Evolutionary conservation across 1,284 basidiomycete genomes (phyloP).

Genomic region (Apiotrichum veenhuisii): DNA sequence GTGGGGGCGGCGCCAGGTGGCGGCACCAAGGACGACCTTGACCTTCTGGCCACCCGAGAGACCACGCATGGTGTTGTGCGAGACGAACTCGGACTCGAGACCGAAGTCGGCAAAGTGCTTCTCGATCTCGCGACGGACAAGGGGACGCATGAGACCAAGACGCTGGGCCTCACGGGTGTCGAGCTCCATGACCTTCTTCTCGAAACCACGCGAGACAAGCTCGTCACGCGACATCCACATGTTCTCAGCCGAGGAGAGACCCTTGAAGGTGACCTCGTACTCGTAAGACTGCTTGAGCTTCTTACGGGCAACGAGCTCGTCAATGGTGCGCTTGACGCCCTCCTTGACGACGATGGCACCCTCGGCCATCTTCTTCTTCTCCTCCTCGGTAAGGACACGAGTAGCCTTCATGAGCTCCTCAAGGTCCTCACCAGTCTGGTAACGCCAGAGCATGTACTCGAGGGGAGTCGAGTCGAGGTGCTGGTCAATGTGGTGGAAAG

Average conservation of each 20-base stretch:
- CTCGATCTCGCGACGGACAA: conserved; percentile 96
- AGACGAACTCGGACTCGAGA: conserved; percentile 84
- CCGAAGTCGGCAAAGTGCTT: conserved; percentile 88
- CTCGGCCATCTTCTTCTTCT: conserved; percentile 95
- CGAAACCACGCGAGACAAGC: conserved; percentile 93
- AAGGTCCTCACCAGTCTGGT: conserved; percentile 97
- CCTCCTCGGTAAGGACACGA: conserved; percentile 82
- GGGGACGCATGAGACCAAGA: conserved; percentile 88
- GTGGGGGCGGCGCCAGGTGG: conserved; percentile 97
- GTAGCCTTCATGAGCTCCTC: conserved; percentile 92
- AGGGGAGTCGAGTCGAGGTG: conserved; percentile 97
- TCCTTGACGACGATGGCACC: conserved; percentile 80
- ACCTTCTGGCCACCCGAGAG: conserved; percentile 96
- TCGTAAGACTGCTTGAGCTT: conserved; percentile 99
- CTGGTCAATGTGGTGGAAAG: conserved; percentile 97
- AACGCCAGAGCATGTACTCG: conserved; percentile 98
- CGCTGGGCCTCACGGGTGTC: conserved; percentile 97
- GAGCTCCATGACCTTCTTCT: conserved; percentile 97
- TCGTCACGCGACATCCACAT: conserved; percentile 95
- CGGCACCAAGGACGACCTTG: conserved; percentile 94
- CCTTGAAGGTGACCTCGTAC: conserved; percentile 94
- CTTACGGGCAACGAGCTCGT: conserved; percentile 87
- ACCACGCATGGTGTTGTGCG: conserved; percentile 95
- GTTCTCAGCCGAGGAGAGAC: conserved; percentile 87
- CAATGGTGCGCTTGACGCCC: conserved; percentile 90